These are phyloP conservation scores for Hypholoma sublateritium DNA, from an alignment of 768 basidiomycete species.

Conservation along the genomic window DNA sequence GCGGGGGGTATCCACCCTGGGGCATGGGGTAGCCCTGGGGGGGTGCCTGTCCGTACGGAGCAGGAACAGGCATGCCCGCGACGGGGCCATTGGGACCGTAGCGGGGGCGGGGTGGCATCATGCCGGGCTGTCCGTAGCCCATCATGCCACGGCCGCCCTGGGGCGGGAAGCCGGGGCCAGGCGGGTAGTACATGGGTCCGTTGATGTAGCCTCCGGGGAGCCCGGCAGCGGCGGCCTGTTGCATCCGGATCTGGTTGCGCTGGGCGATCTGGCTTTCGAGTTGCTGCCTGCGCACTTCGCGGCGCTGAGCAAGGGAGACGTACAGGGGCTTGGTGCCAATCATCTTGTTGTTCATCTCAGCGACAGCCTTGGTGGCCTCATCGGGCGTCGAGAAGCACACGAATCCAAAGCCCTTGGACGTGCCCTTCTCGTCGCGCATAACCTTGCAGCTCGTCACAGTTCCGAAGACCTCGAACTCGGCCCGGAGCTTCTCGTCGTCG, in stretches of 20 bases:
- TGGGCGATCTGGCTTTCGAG: conserved; percentile 98
- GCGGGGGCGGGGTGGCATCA: conserved; percentile 87
- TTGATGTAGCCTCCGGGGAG: conserved; percentile 84
- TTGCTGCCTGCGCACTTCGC: conserved; percentile 97
- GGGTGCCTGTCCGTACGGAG: conserved; percentile 69
- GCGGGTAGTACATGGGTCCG: conserved; percentile 84
- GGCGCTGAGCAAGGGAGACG: conserved; percentile 97
- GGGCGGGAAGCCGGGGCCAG: conserved; percentile 80
- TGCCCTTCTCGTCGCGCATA: conserved; percentile 95
- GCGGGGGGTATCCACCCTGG: conserved; percentile 53
- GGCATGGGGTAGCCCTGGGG: conserved; percentile 76
- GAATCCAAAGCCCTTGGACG: conserved; percentile 96
- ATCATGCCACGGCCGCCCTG: conserved; percentile 72
- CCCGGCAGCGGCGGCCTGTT: conserved; percentile 88
- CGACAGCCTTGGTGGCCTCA: conserved; percentile 98
- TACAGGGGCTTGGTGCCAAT: conserved; percentile 98
- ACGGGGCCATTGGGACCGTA: conserved; percentile 75
- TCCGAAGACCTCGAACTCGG: conserved; percentile 96
- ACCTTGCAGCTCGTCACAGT: conserved; percentile 98
- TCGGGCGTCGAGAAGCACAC: conserved; percentile 99
- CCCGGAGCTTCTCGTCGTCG: conserved; percentile 95
- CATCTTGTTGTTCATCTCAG: conserved; percentile 99
- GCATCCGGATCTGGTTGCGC: conserved; percentile 95
- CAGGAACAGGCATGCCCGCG: conserved; percentile 74
- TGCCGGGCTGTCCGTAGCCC: conserved; percentile 82